These are phyloP conservation scores for Yamadazyma taylorii DNA, from an alignment of 1,139 yeast species.

Conservation along the genomic window DNA sequence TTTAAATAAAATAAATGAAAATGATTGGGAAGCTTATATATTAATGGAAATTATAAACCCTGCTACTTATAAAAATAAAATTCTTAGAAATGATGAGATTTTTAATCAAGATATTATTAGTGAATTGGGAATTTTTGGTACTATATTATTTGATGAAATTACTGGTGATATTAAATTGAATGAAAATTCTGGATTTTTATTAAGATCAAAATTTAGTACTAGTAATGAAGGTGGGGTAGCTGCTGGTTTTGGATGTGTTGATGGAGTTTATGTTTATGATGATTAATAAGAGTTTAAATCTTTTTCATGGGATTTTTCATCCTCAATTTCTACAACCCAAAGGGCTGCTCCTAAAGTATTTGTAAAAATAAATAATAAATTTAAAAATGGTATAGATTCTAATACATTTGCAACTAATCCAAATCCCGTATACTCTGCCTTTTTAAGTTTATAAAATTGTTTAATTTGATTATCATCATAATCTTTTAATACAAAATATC, in stretches of 20 bases:
- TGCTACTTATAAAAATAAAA: constrained; percentile 62
- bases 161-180: constrained; percentile 59
- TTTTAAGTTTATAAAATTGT: constrained; percentile 26
- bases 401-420: constrained; percentile 60
- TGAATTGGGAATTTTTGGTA: constrained; percentile 90
- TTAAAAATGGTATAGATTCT: constrained; percentile 62
- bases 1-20: constrained; percentile 57
- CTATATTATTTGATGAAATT: constrained; percentile 68
- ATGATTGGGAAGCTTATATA: constrained; percentile 87
- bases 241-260: constrained; percentile 97
- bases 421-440: constrained; percentile 45
- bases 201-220: constrained; percentile 82
- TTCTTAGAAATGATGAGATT: constrained; percentile 65
- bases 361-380: constrained; percentile 63
- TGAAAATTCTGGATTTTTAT: constrained; percentile 75
- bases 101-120: constrained; percentile 72
- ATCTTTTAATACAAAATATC: constrained; percentile 64
- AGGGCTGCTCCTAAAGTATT: constrained; percentile 71
- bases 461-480: constrained; percentile 41
- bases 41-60: constrained; percentile 92
- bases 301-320: constrained; percentile 7
- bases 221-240: constrained; percentile 98
- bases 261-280: constrained; percentile 52
- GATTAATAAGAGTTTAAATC: background rate
- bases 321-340: constrained; percentile 54